These are phyloP conservation scores for Aspergillus incahuasiensis DNA, from an alignment of 495 filamentous ascomycete genomes.

Conservation along the genomic window DNA sequence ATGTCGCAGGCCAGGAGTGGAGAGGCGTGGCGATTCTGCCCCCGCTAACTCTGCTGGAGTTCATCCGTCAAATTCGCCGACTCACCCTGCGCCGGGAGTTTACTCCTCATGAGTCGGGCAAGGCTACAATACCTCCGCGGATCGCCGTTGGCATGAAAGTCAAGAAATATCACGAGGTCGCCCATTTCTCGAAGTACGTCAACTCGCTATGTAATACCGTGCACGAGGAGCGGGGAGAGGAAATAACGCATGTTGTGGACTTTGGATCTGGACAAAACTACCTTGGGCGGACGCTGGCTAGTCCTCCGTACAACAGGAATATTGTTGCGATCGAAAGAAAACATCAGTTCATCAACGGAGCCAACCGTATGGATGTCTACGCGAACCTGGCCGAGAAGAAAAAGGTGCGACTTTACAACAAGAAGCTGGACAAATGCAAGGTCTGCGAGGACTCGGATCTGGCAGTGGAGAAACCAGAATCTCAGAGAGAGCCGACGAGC, in stretches of 20 bases:
- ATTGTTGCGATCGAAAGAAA: slow-evolving; percentile 90
- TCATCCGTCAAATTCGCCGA: slow-evolving; percentile 67
- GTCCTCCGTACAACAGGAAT: slow-evolving; percentile 74
- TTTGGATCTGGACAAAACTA: slow-evolving; percentile 97
- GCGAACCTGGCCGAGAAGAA: slow-evolving; percentile 60
- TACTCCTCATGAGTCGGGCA: slow-evolving; percentile 20
- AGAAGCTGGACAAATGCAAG: slow-evolving; percentile 59
- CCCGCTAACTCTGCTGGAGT: slow-evolving; percentile 64
- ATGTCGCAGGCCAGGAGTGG: slow-evolving; percentile 31
- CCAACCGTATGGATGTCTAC: slow-evolving; percentile 72
- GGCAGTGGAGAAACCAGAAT: slow-evolving; percentile 6
- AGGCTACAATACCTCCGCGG: slow-evolving; percentile 54
- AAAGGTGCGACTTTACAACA: slow-evolving; percentile 54
- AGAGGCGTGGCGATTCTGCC: slow-evolving; percentile 47
- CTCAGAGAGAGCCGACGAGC: slow-evolving; percentile 21
- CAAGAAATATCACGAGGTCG: slow-evolving; percentile 91
- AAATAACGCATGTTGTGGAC: slow-evolving; percentile 85
- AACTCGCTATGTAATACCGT: slow-evolving; percentile 49
- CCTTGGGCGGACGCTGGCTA: slow-evolving; percentile 80
- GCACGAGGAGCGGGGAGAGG: slow-evolving; percentile 42
- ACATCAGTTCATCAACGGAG: slow-evolving; percentile 77
- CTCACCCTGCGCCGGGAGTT: slow-evolving; percentile 66
- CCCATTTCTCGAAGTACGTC: slow-evolving; percentile 61
- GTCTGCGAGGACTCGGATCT: slow-evolving; percentile 32
- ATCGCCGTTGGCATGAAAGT: slow-evolving; percentile 88